Conservation (phyloP, 1,284 basidiomycete species). For the Puccinia novopanici region DNA sequence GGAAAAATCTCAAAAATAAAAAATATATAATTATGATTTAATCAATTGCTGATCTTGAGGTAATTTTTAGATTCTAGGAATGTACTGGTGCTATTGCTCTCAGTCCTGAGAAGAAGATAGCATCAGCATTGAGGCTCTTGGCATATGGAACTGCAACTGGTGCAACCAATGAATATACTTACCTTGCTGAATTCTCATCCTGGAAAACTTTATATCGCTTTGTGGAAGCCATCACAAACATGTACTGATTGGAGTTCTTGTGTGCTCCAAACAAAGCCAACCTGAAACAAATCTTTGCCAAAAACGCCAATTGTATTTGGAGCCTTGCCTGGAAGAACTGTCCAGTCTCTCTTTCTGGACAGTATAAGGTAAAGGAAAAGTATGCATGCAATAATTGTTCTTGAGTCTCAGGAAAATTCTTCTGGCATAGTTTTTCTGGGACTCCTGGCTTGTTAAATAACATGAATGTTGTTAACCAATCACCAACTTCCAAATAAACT, state of each 20-base stretch:
- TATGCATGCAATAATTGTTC: not conserved
- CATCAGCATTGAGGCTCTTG: not conserved
- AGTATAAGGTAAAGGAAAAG: conserved; percentile 27
- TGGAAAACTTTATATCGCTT: not conserved
- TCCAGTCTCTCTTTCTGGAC: not conserved
- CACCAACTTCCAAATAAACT: not conserved
- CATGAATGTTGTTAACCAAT: not conserved
- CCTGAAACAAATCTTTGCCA: not conserved
- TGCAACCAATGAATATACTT: conserved; percentile 1
- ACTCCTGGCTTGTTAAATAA: not conserved
- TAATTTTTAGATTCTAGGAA: not conserved
- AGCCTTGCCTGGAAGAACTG: conserved; percentile 32
- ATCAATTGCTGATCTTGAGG: no score
- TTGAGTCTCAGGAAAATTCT: not conserved
- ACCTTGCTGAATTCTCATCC: not conserved
- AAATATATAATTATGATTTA: no score
- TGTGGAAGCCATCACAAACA: not conserved
- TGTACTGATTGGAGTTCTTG: not conserved
- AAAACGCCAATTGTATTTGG: not conserved
- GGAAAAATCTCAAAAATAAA: no score
- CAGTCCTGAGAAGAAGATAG: conserved; percentile 10
- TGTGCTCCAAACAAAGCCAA: not conserved
- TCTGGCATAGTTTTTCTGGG: not conserved
- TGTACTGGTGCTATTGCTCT: not conserved
- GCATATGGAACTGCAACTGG: not conserved